phyloP scores from a whole-genome alignment of 2,329 filamentous ascomycete genomes.

The Verticillium nonalfalfae region DNA sequence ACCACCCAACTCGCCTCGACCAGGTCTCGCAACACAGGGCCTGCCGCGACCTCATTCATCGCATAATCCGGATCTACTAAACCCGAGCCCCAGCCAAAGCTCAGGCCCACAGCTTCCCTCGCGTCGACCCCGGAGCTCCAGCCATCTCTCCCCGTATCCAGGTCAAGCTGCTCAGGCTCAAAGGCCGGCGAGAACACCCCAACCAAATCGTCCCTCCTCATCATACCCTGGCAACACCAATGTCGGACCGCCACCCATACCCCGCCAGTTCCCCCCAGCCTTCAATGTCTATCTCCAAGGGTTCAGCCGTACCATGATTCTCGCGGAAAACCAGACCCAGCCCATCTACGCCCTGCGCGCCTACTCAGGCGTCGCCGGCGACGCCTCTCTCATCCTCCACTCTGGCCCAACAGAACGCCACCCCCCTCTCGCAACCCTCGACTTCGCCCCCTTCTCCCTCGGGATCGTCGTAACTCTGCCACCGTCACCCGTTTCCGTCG shows the following conservation, averaged over 20 bases:
- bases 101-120: background rate
- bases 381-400: constrained; percentile 11
- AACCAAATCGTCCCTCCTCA: background rate
- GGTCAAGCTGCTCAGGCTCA: background rate
- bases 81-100: background rate
- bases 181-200: background rate
- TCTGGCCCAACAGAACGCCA: constrained; percentile 8
- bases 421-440: constrained; percentile 9
- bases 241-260: background rate
- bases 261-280: constrained; percentile 10
- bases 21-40: background rate
- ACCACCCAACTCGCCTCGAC: background rate
- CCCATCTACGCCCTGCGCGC: constrained; percentile 10
- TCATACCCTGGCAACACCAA: background rate
- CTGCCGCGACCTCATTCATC: background rate
- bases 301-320: constrained; percentile 10
- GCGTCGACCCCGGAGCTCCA: background rate
- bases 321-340: constrained; percentile 9
- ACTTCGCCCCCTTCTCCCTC: constrained; percentile 1
- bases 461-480: constrained; percentile 8
- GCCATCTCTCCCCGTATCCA: background rate
- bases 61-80: background rate
- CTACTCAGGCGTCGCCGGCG: constrained; percentile 8
- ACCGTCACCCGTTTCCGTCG: constrained; percentile 7
- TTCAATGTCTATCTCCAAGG: constrained; percentile 12